Evolutionary conservation across 1,139 yeast species (phyloP), one percentile per base, ranked within the genome.

Genomic region (Yueomyces sp.): DNA sequence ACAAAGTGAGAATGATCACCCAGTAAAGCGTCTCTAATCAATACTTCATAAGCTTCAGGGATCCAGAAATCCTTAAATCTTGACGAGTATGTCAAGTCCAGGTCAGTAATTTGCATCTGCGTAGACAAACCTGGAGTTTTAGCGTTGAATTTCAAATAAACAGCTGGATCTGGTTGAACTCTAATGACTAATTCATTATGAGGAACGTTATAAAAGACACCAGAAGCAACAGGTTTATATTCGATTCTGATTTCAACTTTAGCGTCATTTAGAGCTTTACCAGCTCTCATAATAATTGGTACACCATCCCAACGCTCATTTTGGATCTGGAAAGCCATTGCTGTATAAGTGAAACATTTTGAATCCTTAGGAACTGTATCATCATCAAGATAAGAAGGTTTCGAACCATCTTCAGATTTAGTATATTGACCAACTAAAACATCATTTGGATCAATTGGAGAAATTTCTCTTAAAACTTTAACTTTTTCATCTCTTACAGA

Each of bases 291-390:
- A 42, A 91, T 82, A 59, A 91, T 78, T 44, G 99, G 99, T 41
- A 91, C 97, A 55, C 96, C 96, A 51, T 83, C 91, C 99, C 99
- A 91, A 63, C 97, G 78, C 65, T 89, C 97, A 64, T 87, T 93
- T 57, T 79, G 71, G 60, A 91, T 84, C 50, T 77, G 69, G 51
- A 89, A 62, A 26, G 81, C 76, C 50, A 91, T 61, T 4, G 96
- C 96, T 19, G 96, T 96, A 64, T 76, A 91, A 3, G 99, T 91
- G 44, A 86, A 87, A 60, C 95, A 84, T 62, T 82, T 83, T 43
- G 96, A 85, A 49, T 73, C 79, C 39, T 73, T 68, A 50, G 78
- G 72, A 46, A 93, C 97, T n/a, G 96, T 84, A 38, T 81, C 85
- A 62, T 93, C 98, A 60, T 93, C 98, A 50, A 81, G 65, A 66